Base-by-base conservation (phyloP, 257 asterid species). In the Fraxinus anomala region DNA sequence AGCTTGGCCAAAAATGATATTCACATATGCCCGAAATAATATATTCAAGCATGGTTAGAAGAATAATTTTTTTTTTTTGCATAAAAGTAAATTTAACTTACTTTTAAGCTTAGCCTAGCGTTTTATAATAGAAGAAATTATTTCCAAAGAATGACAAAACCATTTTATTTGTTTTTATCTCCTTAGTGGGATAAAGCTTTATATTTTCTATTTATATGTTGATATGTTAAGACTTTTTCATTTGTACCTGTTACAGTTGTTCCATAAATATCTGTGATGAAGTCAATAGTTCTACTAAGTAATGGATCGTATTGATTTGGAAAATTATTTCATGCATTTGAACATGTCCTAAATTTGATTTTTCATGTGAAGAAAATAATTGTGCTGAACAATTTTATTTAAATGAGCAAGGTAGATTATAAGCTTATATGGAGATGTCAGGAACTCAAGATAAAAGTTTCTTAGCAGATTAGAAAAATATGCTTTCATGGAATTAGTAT, bases 311-410 rank as follows among this genome's bases (percentile, higher is more conserved):
- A 19, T 31, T 28, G 13, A 68, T 17, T 76, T 13, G 68, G 54
- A 44, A 54, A 59, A 23, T 11, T 47, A 59, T 72, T 24, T 66
- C 26, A n/a, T 54, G 21, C 76, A 70, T 70, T 47, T 77, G 71
- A 59, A 26, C 63, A 6, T 72, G 72, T 54, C 21, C 56, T 75
- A 9, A 2, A 39, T 24, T 11, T 37, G 19, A 21, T 26, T 39
- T 80, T 11, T 26, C 34, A 0, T 33, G 73, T 33, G 68, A 21
- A 40, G 17, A 51, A 36, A 26, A 74, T 56, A 65, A 9, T 37
- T 17, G n/a, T 72, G 24, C 71, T 44, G 19, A 73, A 72, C 9
- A 13, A 37, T 47, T 67, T 66, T 65, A 33, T 33, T 56, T 66
- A 21, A 73, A 39, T 73, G 74, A 70, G 17, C 28, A 12, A 26